phyloP scores from a whole-genome alignment of 768 basidiomycete genomes.

The Paxillus rubicundulus region DNA sequence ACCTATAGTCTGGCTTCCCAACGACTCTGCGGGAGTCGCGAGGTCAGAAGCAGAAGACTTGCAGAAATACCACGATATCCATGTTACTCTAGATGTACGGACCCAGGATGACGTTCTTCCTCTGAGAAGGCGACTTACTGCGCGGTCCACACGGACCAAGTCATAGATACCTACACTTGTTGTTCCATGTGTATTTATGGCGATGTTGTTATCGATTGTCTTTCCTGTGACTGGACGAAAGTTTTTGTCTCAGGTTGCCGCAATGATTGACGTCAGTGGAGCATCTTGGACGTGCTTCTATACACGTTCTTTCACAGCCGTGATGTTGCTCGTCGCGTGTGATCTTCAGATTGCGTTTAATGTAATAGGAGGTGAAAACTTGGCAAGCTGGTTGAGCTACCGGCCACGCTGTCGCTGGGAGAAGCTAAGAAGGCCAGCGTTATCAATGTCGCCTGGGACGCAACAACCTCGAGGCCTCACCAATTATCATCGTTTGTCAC shows the following conservation, averaged over 20 bases:
- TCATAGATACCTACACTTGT: neutral
- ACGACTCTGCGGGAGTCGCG: conserved; percentile 72
- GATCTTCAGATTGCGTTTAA: too few relatives aligned
- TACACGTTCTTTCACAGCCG: too few relatives aligned
- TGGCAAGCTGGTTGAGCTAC: too few relatives aligned
- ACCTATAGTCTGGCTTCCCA: conserved; percentile 84
- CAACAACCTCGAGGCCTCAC: too few relatives aligned
- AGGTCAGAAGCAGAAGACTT: conserved; percentile 74
- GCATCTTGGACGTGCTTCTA: neutral
- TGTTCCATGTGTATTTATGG: neutral
- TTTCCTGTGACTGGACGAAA: neutral
- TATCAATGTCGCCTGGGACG: too few relatives aligned
- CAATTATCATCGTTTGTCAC: too few relatives aligned
- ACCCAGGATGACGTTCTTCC: conserved; percentile 50
- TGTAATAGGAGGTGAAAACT: too few relatives aligned
- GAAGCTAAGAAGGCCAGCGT: too few relatives aligned
- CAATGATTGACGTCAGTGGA: neutral
- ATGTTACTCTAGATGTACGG: conserved; percentile 67
- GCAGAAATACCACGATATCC: conserved; percentile 68
- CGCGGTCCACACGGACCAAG: neutral
- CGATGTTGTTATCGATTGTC: conserved; percentile 1
- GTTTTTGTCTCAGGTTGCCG: neutral
- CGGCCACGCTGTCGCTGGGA: too few relatives aligned
- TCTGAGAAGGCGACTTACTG: conserved; percentile 12
- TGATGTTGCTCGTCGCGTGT: too few relatives aligned